Evolutionary conservation across 306 rosid species (phyloP), one percentile per base, ranked within the genome.

Genomic region (Pterocarpus macrocarpus): DNA sequence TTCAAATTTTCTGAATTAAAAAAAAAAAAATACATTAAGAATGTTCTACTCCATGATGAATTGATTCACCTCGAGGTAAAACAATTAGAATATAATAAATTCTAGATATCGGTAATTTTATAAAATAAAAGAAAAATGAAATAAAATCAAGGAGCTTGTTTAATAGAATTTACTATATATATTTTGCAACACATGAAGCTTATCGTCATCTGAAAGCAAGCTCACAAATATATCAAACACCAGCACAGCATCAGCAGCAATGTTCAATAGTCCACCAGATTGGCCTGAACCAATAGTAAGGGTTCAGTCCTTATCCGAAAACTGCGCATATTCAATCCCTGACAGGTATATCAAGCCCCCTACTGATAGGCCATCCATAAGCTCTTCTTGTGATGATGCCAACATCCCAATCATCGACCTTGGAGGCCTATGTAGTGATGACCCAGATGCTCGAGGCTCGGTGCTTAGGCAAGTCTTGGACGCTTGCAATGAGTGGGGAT

Each of bases 221-320:
- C 47, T 34, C 44, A 4, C 15, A 12, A 43, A 22, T 22, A 80
- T 1, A 53, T 2, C 33, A 81, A 50, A 35, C 7, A 36, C 2
- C 8, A 34, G 5, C 4, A 50, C 13, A 71, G 16, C 71, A 55
- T 4, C 9, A 67, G 47, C n/a, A 55, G 36, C 64, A 44, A 85
- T 85, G 88, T 73, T 7, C 3, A 92, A 67, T 38, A 76, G 61
- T 63, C 86, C 85, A n/a, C 65, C 28, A 43, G 97, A 91, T n/a
- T 95, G 99, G 99, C 99, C 99, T 1, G 99, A 95, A 50, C 96
- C 98, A 30, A 89, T 95, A 9, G 88, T 90, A 22, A 84, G 99
- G 3, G 99, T 95, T 73, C 99, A 95, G 38, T 87, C 96, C 73
- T 81, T 95, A 16, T 90, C 99, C 1, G 88, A 95, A 32, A 75